Evolutionary conservation across 2,329 filamentous ascomycete genomes (phyloP).

Genomic region (Rasamsonia emersonii): DNA sequence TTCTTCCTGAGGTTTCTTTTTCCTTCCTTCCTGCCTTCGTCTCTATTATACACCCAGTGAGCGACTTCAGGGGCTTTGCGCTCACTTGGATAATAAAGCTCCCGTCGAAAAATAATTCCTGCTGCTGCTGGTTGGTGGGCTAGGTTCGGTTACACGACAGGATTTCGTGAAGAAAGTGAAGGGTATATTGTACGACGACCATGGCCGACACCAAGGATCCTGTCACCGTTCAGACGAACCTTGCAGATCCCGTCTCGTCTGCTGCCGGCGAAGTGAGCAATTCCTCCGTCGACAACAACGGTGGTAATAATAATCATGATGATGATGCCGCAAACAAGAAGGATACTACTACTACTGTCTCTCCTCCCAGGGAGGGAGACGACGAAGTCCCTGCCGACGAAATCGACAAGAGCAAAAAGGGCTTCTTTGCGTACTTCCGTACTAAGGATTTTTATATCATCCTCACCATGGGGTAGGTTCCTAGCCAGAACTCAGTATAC

Average conservation of each 20-base stretch:
- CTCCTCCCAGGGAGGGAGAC: slow-evolving; percentile 13
- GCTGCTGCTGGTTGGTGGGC: too few species aligned
- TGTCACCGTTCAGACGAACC: slow-evolving; percentile 16
- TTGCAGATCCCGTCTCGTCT: slow-evolving; percentile 5
- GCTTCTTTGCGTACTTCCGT: slow-evolving; percentile 61
- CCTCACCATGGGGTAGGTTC: slow-evolving; percentile 57
- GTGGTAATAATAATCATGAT: too few species aligned
- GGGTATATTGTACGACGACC: too few species aligned
- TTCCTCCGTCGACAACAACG: too few species aligned
- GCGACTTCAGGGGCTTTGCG: slow-evolving; percentile 53
- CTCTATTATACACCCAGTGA: too few species aligned
- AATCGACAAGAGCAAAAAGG: slow-evolving; percentile 36
- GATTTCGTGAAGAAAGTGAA: too few species aligned
- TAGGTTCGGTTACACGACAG: too few species aligned
- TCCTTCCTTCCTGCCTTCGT: too few species aligned
- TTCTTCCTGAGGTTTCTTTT: slow-evolving; percentile 5
- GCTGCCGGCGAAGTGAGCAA: too few species aligned
- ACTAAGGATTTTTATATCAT: slow-evolving; percentile 86
- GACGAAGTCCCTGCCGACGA: slow-evolving; percentile 26
- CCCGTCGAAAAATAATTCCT: slow-evolving; percentile 17
- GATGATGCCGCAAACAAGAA: not conserved
- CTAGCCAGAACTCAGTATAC: not conserved
- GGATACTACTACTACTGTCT: too few species aligned
- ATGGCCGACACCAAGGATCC: slow-evolving; percentile 23
- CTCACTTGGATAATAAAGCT: slow-evolving; percentile 43